Percentiles rank a stretch among this genome's conserved stretches.
phyloP scores from a whole-genome alignment of 2,329 filamentous ascomycete species.

The Coniosporium tulheliwenetii region DNA sequence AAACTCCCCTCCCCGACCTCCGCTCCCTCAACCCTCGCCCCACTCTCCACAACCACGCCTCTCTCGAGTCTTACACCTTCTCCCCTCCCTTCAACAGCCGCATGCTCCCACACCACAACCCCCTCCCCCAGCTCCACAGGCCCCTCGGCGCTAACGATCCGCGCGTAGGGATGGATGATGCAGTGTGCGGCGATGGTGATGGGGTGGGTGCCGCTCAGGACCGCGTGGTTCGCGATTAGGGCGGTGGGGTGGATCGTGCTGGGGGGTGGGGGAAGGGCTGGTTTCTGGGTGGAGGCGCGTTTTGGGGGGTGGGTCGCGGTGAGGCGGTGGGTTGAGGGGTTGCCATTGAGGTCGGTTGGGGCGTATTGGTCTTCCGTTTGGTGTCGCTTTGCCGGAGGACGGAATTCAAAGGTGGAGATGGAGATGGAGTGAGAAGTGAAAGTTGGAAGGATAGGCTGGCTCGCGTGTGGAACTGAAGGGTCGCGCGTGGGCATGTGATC shows the following conservation, averaged over 20 bases:
- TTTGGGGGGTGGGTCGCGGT: constrained; percentile 10
- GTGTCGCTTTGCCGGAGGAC: not conserved
- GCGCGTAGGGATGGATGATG: constrained; percentile 73
- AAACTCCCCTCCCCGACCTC: constrained; percentile 14
- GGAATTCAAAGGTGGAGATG: not conserved
- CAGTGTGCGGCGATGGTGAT: constrained; percentile 66
- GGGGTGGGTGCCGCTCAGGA: constrained; percentile 52
- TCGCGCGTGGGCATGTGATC: too few species aligned
- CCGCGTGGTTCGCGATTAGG: constrained; percentile 31
- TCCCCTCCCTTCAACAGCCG: constrained; percentile 23
- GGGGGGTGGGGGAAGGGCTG: constrained; percentile 20
- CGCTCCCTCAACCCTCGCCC: constrained; percentile 11
- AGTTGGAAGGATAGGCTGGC: not conserved
- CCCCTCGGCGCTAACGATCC: constrained; percentile 23
- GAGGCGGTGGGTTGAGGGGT: constrained; percentile 1
- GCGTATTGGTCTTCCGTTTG: not conserved
- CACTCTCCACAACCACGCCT: constrained; percentile 22
- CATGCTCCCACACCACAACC: constrained; percentile 64
- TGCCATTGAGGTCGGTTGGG: not conserved
- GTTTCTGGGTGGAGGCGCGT: constrained; percentile 14
- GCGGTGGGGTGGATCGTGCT: constrained; percentile 29
- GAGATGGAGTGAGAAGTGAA: not conserved
- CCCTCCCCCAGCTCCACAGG: constrained; percentile 26
- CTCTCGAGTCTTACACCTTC: constrained; percentile 28
- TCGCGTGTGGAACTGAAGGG: too few species aligned